Percentiles rank a stretch among this genome's conserved stretches.
Evolutionary conservation across 805 yeast species (phyloP).

Genomic region (Hanseniaspora vineae): DNA sequence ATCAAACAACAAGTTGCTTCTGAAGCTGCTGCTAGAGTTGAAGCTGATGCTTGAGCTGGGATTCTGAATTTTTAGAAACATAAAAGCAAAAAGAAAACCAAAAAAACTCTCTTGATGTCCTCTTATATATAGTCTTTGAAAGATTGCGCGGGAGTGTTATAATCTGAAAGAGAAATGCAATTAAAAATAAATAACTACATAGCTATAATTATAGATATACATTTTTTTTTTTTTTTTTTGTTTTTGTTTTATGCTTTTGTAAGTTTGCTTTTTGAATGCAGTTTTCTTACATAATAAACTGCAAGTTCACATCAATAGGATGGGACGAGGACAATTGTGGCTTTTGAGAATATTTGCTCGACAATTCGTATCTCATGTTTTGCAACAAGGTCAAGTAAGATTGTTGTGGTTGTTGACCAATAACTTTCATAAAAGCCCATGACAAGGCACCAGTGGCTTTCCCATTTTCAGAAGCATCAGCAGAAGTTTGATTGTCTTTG

Average conservation of each 20-base stretch:
- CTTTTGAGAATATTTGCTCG: slow-evolving; percentile 59
- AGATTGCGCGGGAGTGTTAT: no score
- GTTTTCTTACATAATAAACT: slow-evolving; percentile 29
- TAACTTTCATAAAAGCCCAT: slow-evolving; percentile 57
- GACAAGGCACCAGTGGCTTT: slow-evolving; percentile 76
- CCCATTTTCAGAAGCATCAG: slow-evolving; percentile 67
- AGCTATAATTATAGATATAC: no score
- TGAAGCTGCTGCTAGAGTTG: no score
- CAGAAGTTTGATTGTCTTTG: slow-evolving; percentile 72
- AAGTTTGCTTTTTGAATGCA: neutral
- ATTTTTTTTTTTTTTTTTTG: no score
- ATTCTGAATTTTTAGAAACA: no score
- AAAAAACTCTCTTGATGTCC: neutral
- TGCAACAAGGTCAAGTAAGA: slow-evolving; percentile 57
- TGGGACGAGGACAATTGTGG: slow-evolving; percentile 76
- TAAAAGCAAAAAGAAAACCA: neutral
- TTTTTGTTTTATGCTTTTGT: neutral
- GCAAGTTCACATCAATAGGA: slow-evolving; percentile 55
- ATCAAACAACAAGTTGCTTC: slow-evolving; percentile 9
- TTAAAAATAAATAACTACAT: no score
- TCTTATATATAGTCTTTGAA: no score
- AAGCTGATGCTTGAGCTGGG: no score
- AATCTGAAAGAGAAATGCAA: neutral
- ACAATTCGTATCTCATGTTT: slow-evolving; percentile 51
- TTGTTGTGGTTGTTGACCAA: slow-evolving; percentile 49